phyloP scores from a whole-genome alignment of 108 stramenopile genomes.

The Skeletonema tropicum region DNA sequence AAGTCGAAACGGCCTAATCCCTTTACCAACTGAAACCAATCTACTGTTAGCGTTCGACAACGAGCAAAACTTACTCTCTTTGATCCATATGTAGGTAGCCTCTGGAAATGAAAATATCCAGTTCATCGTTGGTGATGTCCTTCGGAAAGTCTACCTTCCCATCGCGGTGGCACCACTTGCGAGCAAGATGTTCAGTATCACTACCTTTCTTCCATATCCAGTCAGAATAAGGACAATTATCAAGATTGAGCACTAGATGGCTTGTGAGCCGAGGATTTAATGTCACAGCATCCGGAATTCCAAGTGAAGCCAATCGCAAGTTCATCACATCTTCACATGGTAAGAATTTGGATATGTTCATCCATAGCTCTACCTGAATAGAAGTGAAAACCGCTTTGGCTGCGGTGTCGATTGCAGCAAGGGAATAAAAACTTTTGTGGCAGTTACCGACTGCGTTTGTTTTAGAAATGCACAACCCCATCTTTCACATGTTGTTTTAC shows the following conservation, averaged over 20 bases:
- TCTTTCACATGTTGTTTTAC: too few species aligned
- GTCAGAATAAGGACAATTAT: constrained; percentile 42
- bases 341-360: constrained; percentile 20
- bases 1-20: constrained; percentile 11
- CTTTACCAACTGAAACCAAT: constrained; percentile 36
- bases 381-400: constrained; percentile 16
- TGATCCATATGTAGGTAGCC: constrained; percentile 17
- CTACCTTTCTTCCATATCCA: constrained; percentile 43
- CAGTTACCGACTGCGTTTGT: too few species aligned
- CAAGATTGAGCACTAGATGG: constrained; percentile 46
- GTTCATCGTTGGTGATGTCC: constrained; percentile 34
- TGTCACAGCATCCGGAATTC: constrained; percentile 34
- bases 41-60: constrained; percentile 35
- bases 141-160: constrained; percentile 38
- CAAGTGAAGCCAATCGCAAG: constrained; percentile 42
- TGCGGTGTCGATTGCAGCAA: neutral
- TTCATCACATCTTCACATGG: constrained; percentile 29
- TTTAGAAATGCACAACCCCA: too few species aligned
- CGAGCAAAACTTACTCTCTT: constrained; percentile 28
- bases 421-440: too few species aligned
- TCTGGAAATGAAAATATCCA: constrained; percentile 42
- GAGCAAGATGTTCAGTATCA: constrained; percentile 33
- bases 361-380: constrained; percentile 42
- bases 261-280: constrained; percentile 36
- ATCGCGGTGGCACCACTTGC: constrained; percentile 35